Base-by-base conservation (phyloP, 345 rosid species). In the Punica granatum region DNA sequence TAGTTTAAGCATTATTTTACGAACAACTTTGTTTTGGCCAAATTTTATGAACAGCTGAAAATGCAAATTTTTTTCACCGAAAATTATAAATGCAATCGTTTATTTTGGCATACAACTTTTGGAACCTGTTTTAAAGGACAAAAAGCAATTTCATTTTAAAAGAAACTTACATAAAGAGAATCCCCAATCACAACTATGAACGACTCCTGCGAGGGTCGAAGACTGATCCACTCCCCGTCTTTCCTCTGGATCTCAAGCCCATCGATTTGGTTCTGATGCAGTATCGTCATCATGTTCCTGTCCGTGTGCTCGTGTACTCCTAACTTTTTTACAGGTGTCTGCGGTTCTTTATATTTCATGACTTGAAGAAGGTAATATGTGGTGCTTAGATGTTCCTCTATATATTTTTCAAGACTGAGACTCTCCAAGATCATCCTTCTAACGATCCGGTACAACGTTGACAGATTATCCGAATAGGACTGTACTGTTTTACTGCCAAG, bases 181-280 rank as follows among this genome's bases (percentile, higher is more conserved):
- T 86, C 84, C 58, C 87, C 90, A 0, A 81, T 74, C 85, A 85
- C 74, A 39, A 73, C 36, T 36, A 62, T 30, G 11, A 75, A 66
- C 26, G 66, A 39, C 0, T 56, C 60, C 3, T 70, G 48, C 25
- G 63, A 8, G 67, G 63, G 59, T 34, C 28, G 28, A 19, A 49
- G 25, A 23, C 23, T 14, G n/a, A 78, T 74, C 79, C 82, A 81
- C 1, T 72, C 56, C 5, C 74, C 81, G 1, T 72, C 42, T 71
- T 70, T 72, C 28, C 74, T 76, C 35, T 74, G 74, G 2, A 78
- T 66, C 68, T 80, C 78, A 28, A 83, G 67, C 11, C 75, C 71
- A 8, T 77, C 82, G n/a, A 76, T 76, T 37, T 74, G 66, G 31
- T 72, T 72, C 63, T 76, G 81, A 28, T 48, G 41, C 31, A 80